Evolutionary conservation across 2,329 filamentous ascomycete genomes (phyloP), one percentile per base, ranked within the genome.

Genomic region (Fusarium napiforme): DNA sequence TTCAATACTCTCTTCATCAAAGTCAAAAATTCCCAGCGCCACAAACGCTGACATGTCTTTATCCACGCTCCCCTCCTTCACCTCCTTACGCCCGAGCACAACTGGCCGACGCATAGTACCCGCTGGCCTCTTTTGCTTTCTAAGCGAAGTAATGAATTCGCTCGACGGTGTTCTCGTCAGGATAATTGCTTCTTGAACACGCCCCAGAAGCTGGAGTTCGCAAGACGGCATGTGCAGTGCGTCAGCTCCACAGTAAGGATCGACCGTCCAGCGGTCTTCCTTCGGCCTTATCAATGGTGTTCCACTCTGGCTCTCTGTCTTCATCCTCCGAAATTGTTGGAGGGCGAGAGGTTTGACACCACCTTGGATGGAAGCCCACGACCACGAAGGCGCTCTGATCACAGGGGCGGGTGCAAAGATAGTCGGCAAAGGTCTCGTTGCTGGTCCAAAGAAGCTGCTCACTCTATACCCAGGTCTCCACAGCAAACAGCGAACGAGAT

Each of bases 331-430:
- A 16, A 57, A 56, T 12, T 45, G 42, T 3, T 10, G 18, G 2
- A 46, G 30, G 12, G 9, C 1, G 2, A 62, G 16, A 15, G 43
- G 42, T 4, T 47, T 47, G 34, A 67, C 52, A 1, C 36, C 21
- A 7, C 69, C 69, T 59, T 71, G 50, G 1, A 70, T 55, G 8
- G 69, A 46, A 30, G 66, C 69, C 69, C 69, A 71, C 3, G 69
- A 67, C 66, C 69, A 71, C 3, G 69, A 70, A 14, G 66, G 69
- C 4, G 69, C 69, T 7, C 61, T 49, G 9, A 70, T 47, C 0
- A 71, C 66, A 1, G 61, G 61, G 1, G 49, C 37, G 3, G 52
- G 4, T 9, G 67, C 62, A 4, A 71, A 55, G 0, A 10, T n/a
- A 4, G 69, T 71, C 2, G 61, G 36, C 4, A 40, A 7, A 10